Conservation (phyloP, 768 basidiomycete species). For the Boletus sensibilis region DNA sequence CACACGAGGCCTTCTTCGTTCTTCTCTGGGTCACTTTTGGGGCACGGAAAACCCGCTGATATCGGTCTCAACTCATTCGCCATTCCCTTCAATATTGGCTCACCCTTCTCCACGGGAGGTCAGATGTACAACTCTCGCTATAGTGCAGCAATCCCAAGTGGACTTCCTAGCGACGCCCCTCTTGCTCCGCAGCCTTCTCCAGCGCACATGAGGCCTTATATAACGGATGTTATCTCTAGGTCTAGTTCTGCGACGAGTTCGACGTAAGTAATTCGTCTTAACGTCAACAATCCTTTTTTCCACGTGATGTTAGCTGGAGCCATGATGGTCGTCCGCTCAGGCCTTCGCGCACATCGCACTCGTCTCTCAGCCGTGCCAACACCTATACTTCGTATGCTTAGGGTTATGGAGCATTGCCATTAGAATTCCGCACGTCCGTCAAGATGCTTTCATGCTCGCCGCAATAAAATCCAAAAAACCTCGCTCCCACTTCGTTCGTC, state of each 20-base stretch:
- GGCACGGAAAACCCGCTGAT: constrained; percentile 20
- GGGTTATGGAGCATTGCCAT: background rate
- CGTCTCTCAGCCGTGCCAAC: constrained; percentile 18
- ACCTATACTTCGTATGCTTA: constrained; percentile 25
- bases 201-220: constrained; percentile 12
- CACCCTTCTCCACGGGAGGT: constrained; percentile 4
- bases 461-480: background rate
- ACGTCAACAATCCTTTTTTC: background rate
- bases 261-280: constrained; percentile 22
- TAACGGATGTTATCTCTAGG: constrained; percentile 29
- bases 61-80: constrained; percentile 35
- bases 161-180: constrained; percentile 23
- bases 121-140: constrained; percentile 8
- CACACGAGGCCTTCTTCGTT: constrained; percentile 7
- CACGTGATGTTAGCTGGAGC: constrained; percentile 30
- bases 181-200: constrained; percentile 27
- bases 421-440: constrained; percentile 5
- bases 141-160: constrained; percentile 5
- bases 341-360: constrained; percentile 11
- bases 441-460: constrained; percentile 22
- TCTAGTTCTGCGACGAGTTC: constrained; percentile 36
- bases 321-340: constrained; percentile 22
- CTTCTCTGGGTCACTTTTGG: constrained; percentile 5
- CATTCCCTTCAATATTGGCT: constrained; percentile 27
- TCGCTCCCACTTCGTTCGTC: constrained; percentile 7